phyloP scores from a whole-genome alignment of 1,284 basidiomycete genomes.

The Malassezia japonica region DNA sequence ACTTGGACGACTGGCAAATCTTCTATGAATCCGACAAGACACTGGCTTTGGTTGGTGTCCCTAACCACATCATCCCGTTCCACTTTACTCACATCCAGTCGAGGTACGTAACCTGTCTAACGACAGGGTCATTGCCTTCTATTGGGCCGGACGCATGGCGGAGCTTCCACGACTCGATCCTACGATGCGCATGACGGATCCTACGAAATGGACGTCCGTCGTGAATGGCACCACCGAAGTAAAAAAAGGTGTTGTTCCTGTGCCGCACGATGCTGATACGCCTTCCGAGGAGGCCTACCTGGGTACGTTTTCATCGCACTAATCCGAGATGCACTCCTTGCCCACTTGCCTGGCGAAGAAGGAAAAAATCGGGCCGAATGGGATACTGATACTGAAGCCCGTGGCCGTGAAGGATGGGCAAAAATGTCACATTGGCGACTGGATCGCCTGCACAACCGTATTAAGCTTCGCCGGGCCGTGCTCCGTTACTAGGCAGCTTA shows the following conservation, averaged over 20 bases:
- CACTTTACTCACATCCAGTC: constrained; percentile 34
- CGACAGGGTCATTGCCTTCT: background rate
- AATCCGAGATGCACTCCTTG: background rate
- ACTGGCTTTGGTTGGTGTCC: constrained; percentile 30
- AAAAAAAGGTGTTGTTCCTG: background rate
- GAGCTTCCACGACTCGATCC: background rate
- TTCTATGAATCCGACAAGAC: constrained; percentile 28
- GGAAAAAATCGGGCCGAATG: background rate
- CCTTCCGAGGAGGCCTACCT: background rate
- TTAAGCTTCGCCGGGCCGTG: background rate
- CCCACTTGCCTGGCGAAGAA: background rate
- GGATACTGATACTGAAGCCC: background rate
- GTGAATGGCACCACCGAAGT: background rate
- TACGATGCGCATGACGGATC: background rate
- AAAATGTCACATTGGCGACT: background rate
- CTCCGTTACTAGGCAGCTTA: background rate
- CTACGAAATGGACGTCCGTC: background rate
- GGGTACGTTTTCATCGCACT: background rate
- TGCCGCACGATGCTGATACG: background rate
- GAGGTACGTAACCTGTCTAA: too few relatives aligned
- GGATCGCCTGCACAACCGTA: background rate
- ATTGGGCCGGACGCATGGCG: background rate
- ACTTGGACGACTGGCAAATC: constrained; percentile 41
- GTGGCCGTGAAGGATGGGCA: background rate
- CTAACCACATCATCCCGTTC: constrained; percentile 36